These are phyloP conservation scores for Asterella californica DNA, from an alignment of 225 moss, liverwort and hornwort genomes.

Conservation along the genomic window DNA sequence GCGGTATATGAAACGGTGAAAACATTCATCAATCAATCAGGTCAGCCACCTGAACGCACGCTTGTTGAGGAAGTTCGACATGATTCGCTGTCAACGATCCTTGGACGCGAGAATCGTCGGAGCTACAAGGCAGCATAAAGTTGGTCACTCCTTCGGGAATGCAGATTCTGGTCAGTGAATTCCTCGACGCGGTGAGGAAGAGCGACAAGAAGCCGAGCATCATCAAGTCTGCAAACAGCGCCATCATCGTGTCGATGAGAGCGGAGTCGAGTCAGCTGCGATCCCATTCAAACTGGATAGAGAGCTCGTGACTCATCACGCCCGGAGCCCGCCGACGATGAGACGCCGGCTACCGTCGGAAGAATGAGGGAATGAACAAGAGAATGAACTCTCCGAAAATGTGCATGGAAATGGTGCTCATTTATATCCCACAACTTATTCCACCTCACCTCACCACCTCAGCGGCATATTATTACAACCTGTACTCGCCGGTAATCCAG, in stretches of 20 bases:
- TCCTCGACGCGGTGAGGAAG: conserved; percentile 53
- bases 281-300: no score
- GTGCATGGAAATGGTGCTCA: no score
- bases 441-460: no score
- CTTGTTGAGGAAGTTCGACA: not conserved
- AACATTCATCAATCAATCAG: not conserved
- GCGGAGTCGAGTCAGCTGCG: not conserved
- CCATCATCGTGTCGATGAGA: no score
- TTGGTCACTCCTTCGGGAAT: conserved; percentile 40
- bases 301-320: no score
- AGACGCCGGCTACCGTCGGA: no score
- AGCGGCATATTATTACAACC: no score
- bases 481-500: not conserved
- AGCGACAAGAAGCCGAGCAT: conserved; percentile 77
- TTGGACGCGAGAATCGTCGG: not conserved
- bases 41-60: not conserved
- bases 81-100: not conserved
- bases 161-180: conserved; percentile 44
- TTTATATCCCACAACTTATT: not conserved
- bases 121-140: conserved; percentile 53
- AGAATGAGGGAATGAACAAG: no score
- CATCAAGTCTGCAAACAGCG: conserved; percentile 63
- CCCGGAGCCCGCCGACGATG: no score
- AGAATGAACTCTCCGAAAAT: no score
- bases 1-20: not conserved